Conservation (phyloP, 768 basidiomycete genomes). For the Crepidotus variabilis region DNA sequence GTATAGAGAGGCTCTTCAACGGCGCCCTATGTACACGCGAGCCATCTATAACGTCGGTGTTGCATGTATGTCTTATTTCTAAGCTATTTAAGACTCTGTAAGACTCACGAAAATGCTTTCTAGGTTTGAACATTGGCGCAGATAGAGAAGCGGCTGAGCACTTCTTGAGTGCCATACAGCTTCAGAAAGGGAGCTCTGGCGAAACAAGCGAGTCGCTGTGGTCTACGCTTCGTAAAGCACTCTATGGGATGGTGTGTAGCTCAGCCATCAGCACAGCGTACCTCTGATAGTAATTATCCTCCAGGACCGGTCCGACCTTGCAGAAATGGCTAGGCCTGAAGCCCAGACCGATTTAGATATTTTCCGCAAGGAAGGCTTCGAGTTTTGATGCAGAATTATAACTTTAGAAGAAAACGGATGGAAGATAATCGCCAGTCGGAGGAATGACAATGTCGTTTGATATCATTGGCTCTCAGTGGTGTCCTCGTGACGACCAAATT, state of each 20-base stretch:
- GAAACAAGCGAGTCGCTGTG: constrained; percentile 84
- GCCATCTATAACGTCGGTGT: constrained; percentile 98
- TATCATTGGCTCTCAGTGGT: constrained; percentile 19
- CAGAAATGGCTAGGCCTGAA: constrained; percentile 64
- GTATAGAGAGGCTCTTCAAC: constrained; percentile 84
- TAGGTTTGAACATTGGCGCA: constrained; percentile 94
- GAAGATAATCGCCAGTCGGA: too few relatives aligned
- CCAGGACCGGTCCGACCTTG: constrained; percentile 80
- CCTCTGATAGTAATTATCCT: constrained; percentile 4
- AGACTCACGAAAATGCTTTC: constrained; percentile 5
- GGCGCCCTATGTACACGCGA: constrained; percentile 93
- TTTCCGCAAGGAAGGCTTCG: constrained; percentile 85
- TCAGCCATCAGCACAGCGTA: not conserved
- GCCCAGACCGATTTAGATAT: constrained; percentile 59
- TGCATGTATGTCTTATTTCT: constrained; percentile 60
- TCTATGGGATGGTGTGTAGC: constrained; percentile 70
- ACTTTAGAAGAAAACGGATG: not conserved
- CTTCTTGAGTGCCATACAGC: constrained; percentile 77
- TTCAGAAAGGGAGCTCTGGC: constrained; percentile 60
- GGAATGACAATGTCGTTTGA: constrained; percentile 13
- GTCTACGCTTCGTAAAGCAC: constrained; percentile 81
- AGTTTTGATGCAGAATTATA: constrained; percentile 51
- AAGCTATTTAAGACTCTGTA: constrained; percentile 1
- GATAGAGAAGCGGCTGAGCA: constrained; percentile 96
- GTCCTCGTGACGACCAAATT: not conserved